phyloP scores from a whole-genome alignment of 1,139 yeast species.

The Pichia sp. region DNA sequence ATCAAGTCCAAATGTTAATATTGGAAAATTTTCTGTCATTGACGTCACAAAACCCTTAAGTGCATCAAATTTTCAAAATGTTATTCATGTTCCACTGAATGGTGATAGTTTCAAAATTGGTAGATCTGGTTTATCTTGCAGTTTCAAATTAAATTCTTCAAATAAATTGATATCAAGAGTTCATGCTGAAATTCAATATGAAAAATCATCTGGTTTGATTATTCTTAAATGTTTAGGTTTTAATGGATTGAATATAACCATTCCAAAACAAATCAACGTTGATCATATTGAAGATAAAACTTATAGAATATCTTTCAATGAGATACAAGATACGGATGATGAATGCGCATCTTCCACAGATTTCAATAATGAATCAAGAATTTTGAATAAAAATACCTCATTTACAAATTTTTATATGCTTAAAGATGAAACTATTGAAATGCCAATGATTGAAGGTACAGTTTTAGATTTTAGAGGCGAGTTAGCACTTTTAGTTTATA shows the following conservation, averaged over 20 bases:
- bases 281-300: conserved; percentile 26
- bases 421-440: conserved; percentile 45
- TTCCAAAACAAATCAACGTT: conserved; percentile 40
- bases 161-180: conserved; percentile 63
- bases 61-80: conserved; percentile 16
- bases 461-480: conserved; percentile 59
- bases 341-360: conserved; percentile 11
- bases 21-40: background rate
- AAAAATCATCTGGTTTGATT: conserved; percentile 22
- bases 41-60: conserved; percentile 15
- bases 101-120: conserved; percentile 40
- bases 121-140: conserved; percentile 57
- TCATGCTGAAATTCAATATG: conserved; percentile 43
- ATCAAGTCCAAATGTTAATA: background rate
- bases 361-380: conserved; percentile 21
- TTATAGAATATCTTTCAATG: conserved; percentile 27
- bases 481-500: conserved; percentile 37
- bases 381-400: conserved; percentile 37
- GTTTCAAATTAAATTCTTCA: conserved; percentile 44
- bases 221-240: conserved; percentile 57
- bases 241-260: conserved; percentile 60
- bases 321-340: conserved; percentile 12
- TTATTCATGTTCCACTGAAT: conserved; percentile 14
- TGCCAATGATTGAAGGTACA: conserved; percentile 53
- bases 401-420: conserved; percentile 54